Conservation (phyloP, 1,139 yeast genomes). For the Blastobotrys elegans region DNA sequence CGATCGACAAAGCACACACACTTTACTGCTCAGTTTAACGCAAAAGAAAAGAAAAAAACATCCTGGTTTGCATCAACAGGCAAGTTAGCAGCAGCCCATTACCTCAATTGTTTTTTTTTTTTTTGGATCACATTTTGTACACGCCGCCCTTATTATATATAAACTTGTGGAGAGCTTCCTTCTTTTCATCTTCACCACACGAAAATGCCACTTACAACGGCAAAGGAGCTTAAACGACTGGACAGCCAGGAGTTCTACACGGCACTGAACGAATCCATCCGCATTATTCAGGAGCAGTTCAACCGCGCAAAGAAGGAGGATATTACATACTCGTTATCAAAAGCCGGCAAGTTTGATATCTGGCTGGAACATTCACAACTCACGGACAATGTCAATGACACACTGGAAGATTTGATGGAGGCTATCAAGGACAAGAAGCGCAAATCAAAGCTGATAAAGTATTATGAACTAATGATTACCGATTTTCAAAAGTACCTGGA, state of each 20-base stretch:
- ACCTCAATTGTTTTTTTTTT: no score
- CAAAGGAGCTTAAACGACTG: constrained; percentile 6
- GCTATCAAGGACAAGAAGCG: constrained; percentile 11
- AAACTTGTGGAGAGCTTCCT: no score
- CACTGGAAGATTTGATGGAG: constrained; percentile 9
- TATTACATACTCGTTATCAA: constrained; percentile 11
- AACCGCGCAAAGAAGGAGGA: constrained; percentile 8
- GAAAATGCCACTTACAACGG: constrained; percentile 6
- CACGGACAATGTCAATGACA: constrained; percentile 8
- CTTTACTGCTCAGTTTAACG: no score
- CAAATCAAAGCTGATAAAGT: constrained; percentile 9
- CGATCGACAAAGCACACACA: neutral
- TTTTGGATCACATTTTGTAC: no score
- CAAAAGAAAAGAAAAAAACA: neutral
- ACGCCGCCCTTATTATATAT: neutral
- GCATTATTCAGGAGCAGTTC: constrained; percentile 5
- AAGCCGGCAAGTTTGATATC: constrained; percentile 12
- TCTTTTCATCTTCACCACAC: no score
- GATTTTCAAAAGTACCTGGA: constrained; percentile 9
- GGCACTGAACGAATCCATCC: constrained; percentile 6
- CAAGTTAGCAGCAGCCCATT: neutral
- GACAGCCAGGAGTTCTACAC: constrained; percentile 7
- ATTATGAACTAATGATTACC: constrained; percentile 6
- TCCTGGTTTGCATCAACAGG: neutral
- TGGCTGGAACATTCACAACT: constrained; percentile 14